Evolutionary conservation across 495 filamentous ascomycete species (phyloP), one percentile per base, ranked within the genome.

Genomic region (Hypoxylon lienhwacheense): DNA sequence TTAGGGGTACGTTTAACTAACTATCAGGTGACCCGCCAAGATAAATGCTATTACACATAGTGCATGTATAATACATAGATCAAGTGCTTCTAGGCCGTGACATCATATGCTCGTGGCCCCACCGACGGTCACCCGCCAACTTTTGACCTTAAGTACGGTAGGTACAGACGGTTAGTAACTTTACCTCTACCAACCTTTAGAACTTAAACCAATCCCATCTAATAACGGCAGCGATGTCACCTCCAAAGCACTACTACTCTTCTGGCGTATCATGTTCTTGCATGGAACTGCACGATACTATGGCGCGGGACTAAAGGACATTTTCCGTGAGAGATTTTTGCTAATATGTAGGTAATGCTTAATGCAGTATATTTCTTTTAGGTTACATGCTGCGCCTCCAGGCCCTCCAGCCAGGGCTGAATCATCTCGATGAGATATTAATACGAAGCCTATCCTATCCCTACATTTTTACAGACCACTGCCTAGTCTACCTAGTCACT

Each of bases 31-130:
- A n/a, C n/a, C n/a, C n/a, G n/a, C n/a, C n/a, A n/a, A n/a, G n/a
- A n/a, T n/a, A n/a, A n/a, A n/a, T n/a, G n/a, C n/a, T n/a, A n/a
- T n/a, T n/a, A n/a, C n/a, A n/a, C n/a, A n/a, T n/a, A n/a, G n/a
- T n/a, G n/a, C n/a, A n/a, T n/a, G n/a, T n/a, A n/a, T n/a, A n/a
- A n/a, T n/a, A n/a, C n/a, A n/a, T n/a, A n/a, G 53, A 56, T 61
- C 58, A 56, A 61, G 47, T 61, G 47, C 25, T 40, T 29, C 15
- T 25, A 24, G 21, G 21, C 37, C 57, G 57, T 61, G 57, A 61
- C 52, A 61, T 61, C 58, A 61, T 56, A 51, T 19, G 58, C 52
- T 41, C 11, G 32, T 61, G 42, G 35, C 37, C 35, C 58, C 58
- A 61, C 58, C 52, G 55, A 55, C 43, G 19, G 56, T 60, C 56